Base-by-base conservation (phyloP, 2,329 filamentous ascomycete species). In the Drechslerella coelobrocha region DNA sequence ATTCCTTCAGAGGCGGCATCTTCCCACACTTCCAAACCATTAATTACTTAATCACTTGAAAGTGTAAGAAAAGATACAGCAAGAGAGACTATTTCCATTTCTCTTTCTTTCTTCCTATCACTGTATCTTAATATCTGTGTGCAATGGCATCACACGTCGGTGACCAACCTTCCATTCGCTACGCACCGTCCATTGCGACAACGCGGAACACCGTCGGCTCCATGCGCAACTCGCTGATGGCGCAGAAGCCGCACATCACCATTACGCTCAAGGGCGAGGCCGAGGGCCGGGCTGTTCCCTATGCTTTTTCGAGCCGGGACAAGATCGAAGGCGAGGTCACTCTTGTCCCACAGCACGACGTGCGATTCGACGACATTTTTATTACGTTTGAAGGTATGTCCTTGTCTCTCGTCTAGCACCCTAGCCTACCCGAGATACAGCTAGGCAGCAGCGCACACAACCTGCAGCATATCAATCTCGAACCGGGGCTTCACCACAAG, bases 301-400 rank as follows among this genome's bases (percentile, higher is more conserved):
- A 73, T 45, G 51, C 72, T 23, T 75, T 73, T 59, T 86, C 84
- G 1, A 86, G 84, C 6, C 79, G 83, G 74, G 85, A 87, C 74
- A 80, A 79, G 52, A 82, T 87, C 59, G 80, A 85, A 61, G 85
- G 85, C 10, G 80, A 79, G 24, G 82, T 83, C 4, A 79, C 77
- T 17, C 79, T 88, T 60, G 81, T 79, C 21, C 79, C 82, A 2
- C 78, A 80, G n/a, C 78, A 79, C 51, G 84, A 86, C 54, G 84
- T 80, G 2, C 78, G 79, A 34, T 87, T 87, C 74, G 84, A 87
- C 51, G 81, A 84, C 7, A 78, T 87, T 37, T 82, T 84, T 27
- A 85, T 88, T 74, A 80, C 83, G 2, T 84, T 87, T 61, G 79
- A 84, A 72, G 85, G 84, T 83, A 76, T n/a, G n/a, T n/a, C n/a